A percentile compares a stretch with the other conserved stretches of the same genome.
These are phyloP conservation scores for Clarireedia sp. DNA, from an alignment of 2,329 filamentous ascomycete genomes.

Conservation along the genomic window DNA sequence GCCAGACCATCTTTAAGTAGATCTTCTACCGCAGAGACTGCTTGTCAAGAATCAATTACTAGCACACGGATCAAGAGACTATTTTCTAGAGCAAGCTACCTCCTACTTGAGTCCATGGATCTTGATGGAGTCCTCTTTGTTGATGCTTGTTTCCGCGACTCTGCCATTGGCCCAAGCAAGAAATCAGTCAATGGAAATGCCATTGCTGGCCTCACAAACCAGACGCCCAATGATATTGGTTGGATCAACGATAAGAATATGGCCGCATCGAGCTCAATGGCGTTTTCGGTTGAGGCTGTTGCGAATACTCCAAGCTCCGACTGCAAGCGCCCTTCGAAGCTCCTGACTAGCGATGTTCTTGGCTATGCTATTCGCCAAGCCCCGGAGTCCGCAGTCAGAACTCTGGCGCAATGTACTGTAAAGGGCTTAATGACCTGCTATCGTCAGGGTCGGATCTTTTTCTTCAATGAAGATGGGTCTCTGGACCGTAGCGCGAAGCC, in stretches of 20 bases:
- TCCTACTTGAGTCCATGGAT: conserved; percentile 16
- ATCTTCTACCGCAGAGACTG: background rate
- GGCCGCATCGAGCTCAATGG: background rate
- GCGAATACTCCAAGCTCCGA: background rate
- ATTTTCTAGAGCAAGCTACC: conserved; percentile 17
- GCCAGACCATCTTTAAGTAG: background rate
- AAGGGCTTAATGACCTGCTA: conserved; percentile 15
- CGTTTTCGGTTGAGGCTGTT: background rate
- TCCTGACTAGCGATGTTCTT: conserved; percentile 4
- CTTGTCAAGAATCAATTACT: conserved; percentile 1
- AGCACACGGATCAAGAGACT: conserved; percentile 7
- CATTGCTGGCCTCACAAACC: background rate
- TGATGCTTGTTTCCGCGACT: conserved; percentile 15
- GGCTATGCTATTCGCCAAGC: background rate
- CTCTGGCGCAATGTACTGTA: conserved; percentile 12
- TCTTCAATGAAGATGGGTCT: conserved; percentile 13
- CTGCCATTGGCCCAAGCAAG: conserved; percentile 1
- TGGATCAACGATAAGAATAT: background rate
- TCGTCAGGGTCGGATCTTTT: conserved; percentile 19
- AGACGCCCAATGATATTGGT: background rate
- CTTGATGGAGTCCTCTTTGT: conserved; percentile 20
- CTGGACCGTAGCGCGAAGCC: conserved; percentile 2
- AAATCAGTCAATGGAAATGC: background rate
- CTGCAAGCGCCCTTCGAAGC: background rate
- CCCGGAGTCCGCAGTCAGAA: background rate